Evolutionary conservation across 1,284 basidiomycete species (phyloP).

Genomic region (Malassezia equina): DNA sequence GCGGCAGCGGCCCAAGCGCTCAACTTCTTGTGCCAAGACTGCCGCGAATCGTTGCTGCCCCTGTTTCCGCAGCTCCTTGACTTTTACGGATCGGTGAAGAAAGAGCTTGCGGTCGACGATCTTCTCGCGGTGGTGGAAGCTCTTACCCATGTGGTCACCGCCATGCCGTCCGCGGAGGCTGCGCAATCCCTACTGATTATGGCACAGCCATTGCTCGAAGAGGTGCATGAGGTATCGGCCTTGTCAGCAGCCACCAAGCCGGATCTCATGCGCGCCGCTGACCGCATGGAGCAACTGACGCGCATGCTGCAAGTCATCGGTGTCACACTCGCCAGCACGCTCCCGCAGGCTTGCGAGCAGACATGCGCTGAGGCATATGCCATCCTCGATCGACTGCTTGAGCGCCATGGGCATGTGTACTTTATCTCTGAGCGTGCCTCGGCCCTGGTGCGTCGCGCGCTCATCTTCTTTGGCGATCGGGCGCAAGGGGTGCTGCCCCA

Average conservation of each 20-base stretch:
- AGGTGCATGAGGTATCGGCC: conserved; percentile 47
- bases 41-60: conserved; percentile 73
- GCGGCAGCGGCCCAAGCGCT: conserved; percentile 92
- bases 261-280: conserved; percentile 60
- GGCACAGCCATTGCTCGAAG: conserved; percentile 54
- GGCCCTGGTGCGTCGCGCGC: conserved; percentile 73
- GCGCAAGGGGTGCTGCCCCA: conserved; percentile 62
- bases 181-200: conserved; percentile 76
- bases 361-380: conserved; percentile 72
- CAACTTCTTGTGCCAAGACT: conserved; percentile 94
- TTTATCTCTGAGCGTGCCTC: conserved; percentile 74
- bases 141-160: conserved; percentile 84
- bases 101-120: conserved; percentile 73
- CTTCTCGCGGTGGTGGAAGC: conserved; percentile 85
- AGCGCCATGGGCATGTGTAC: conserved; percentile 67
- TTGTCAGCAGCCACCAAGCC: conserved; percentile 51
- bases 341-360: conserved; percentile 68
- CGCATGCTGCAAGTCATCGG: conserved; percentile 30
- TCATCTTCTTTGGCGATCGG: conserved; percentile 67
- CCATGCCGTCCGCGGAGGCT: conserved; percentile 69
- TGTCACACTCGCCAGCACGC: conserved; percentile 20
- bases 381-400: conserved; percentile 70
- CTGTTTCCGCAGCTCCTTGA: conserved; percentile 83
- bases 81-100: conserved; percentile 69
- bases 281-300: conserved; percentile 51